Evolutionary conservation across 495 filamentous ascomycete genomes (phyloP), one percentile per base, ranked within the genome.

Genomic region (Massariosphaeria phaeospora): DNA sequence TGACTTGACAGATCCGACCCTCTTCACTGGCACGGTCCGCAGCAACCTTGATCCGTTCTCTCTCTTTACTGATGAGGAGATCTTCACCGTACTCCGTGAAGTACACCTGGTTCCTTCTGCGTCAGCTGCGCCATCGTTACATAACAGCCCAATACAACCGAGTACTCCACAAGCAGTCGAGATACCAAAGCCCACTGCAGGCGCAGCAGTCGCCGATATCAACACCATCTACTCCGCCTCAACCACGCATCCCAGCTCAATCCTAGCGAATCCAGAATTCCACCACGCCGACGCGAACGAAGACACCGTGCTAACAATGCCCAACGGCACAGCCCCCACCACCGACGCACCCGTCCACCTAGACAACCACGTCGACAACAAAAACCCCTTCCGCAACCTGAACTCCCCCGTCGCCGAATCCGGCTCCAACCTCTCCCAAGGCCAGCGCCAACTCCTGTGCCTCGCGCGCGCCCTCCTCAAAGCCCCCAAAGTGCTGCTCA

Each of bases 11-110:
- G 94, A 98, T 63, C 94, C 94, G 2, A 99, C 94, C 0, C 78
- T 99, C 1, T 99, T 99, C 70, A 93, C 86, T 3, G 94, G 94
- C 48, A 99, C 93, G 0, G 88, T 99, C 61, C 81, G 94, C 34
- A 91, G 76, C 66, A 99, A 99, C 66, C 82, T 99, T 1, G 94
- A 99, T 69, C 94, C 94, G 0, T 99, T 99, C 72, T 75, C 78
- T 26, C 69, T 91, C 21, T 95, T 96, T 72, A 94, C 85, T 0
- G 91, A 97, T 62, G 88, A 91, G 50, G 81, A 96, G 52, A 87
- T 99, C 38, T 96, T 94, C 70, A 81, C 79, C 2, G 88, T 87
- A 4, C 79, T 99, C 18, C 84, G 85, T 43, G 81, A 89, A n/a
- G 94, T 97, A 8, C 93, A 95, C 59, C 76, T 99, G 15, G 87